Evolutionary conservation across 1,284 basidiomycete species (phyloP).

Genomic region (Naganishia sp.): DNA sequence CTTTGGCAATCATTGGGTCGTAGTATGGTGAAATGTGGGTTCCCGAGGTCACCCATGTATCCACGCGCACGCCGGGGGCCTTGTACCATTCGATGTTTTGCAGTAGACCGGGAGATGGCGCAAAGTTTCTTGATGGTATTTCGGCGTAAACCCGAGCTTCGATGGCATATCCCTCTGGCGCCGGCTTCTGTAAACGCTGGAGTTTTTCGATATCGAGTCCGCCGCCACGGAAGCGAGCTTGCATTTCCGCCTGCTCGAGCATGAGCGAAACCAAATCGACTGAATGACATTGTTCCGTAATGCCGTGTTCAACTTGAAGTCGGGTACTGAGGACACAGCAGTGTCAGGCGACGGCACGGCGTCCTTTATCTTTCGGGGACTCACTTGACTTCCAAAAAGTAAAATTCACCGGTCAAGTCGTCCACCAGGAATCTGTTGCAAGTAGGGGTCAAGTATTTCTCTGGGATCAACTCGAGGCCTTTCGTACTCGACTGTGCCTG

Average conservation of each 20-base stretch:
- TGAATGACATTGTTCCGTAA: constrained; percentile 64
- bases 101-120: constrained; percentile 65
- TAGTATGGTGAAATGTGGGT: constrained; percentile 33
- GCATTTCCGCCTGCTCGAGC: constrained; percentile 50
- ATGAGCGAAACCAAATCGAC: constrained; percentile 69
- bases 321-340: constrained; percentile 42
- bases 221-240: constrained; percentile 40
- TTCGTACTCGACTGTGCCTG: constrained; percentile 41
- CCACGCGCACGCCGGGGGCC: constrained; percentile 43
- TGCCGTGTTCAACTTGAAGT: constrained; percentile 63
- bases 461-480: constrained; percentile 54
- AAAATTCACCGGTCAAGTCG: constrained; percentile 56
- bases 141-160: constrained; percentile 70
- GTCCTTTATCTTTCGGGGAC: constrained; percentile 20
- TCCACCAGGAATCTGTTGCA: constrained; percentile 40
- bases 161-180: constrained; percentile 56
- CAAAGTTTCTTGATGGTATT: constrained; percentile 63
- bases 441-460: too few relatives aligned
- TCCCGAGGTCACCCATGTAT: constrained; percentile 45
- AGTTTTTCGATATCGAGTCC: constrained; percentile 52
- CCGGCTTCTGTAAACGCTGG: constrained; percentile 44
- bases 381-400: constrained; percentile 74
- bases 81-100: constrained; percentile 60
- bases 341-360: constrained; percentile 18
- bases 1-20: constrained; percentile 33